Percentiles rank a stretch among this genome's conserved stretches.
Conservation (phyloP, 2,329 filamentous ascomycete genomes). For the Daldinia sp. region DNA sequence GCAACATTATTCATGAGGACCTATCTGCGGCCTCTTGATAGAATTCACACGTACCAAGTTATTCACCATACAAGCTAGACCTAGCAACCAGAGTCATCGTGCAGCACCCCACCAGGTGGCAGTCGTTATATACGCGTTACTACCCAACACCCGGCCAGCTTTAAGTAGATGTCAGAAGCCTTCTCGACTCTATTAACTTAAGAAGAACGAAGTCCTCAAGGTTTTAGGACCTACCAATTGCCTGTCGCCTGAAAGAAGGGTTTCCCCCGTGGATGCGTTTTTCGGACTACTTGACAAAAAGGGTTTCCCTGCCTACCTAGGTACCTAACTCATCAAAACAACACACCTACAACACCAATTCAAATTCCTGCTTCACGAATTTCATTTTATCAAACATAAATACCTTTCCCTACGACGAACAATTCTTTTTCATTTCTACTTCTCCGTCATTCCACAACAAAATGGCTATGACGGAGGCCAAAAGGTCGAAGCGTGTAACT, state of each 20-base stretch:
- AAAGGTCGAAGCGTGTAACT: slow-evolving; percentile 8
- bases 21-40: neutral
- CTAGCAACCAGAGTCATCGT: neutral
- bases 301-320: neutral
- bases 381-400: neutral
- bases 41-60: neutral
- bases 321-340: neutral
- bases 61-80: neutral
- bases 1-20: neutral
- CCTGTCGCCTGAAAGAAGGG: neutral
- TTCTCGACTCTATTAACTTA: neutral
- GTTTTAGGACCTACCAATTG: neutral
- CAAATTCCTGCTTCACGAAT: neutral
- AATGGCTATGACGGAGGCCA: neutral
- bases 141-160: neutral
- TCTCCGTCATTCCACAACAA: neutral
- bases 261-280: neutral
- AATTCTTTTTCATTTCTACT: neutral
- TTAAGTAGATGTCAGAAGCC: neutral
- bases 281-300: neutral
- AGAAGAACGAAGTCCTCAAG: neutral
- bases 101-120: neutral
- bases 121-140: neutral
- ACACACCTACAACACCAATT: neutral
- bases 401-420: neutral